Evolutionary conservation across 768 basidiomycete genomes (phyloP).

Genomic region (Boletus vinaceobasis): DNA sequence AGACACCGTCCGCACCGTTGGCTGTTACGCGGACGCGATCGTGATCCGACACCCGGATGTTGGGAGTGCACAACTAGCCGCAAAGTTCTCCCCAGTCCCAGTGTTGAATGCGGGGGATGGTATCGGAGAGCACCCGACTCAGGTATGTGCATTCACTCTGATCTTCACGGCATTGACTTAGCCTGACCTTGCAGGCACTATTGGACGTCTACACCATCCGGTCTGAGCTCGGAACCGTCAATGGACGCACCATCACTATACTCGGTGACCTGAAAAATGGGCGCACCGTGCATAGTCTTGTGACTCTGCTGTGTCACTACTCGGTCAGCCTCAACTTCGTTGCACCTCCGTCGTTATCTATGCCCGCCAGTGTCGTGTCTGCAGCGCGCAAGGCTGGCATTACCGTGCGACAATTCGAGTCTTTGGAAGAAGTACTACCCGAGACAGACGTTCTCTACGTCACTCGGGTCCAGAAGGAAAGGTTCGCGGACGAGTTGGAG

Average conservation of each 20-base stretch:
- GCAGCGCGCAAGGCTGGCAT: slow-evolving; percentile 84
- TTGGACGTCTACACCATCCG: slow-evolving; percentile 93
- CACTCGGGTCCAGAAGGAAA: slow-evolving; percentile 93
- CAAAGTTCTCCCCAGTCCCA: slow-evolving; percentile 93
- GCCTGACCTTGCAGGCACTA: slow-evolving; percentile 51
- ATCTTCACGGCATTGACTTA: background rate
- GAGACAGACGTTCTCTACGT: slow-evolving; percentile 97
- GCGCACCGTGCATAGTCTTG: slow-evolving; percentile 94
- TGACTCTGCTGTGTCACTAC: slow-evolving; percentile 88
- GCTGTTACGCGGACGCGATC: slow-evolving; percentile 92
- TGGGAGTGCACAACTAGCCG: slow-evolving; percentile 92
- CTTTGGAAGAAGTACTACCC: slow-evolving; percentile 85
- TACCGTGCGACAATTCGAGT: slow-evolving; percentile 74
- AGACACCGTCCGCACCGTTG: slow-evolving; percentile 91
- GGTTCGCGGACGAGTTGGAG: slow-evolving; percentile 76
- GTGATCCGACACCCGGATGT: slow-evolving; percentile 93
- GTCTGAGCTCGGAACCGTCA: slow-evolving; percentile 96
- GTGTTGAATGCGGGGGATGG: slow-evolving; percentile 98
- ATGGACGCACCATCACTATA: slow-evolving; percentile 88
- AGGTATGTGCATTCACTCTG: slow-evolving; percentile 47
- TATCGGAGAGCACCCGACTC: slow-evolving; percentile 94
- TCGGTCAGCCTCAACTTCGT: slow-evolving; percentile 95
- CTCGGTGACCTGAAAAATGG: slow-evolving; percentile 98
- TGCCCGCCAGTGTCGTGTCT: slow-evolving; percentile 83
- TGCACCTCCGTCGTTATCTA: slow-evolving; percentile 77